Evolutionary conservation across 441 rosid genomes (phyloP).

Genomic region (Rhodomyrtus psidioides): DNA sequence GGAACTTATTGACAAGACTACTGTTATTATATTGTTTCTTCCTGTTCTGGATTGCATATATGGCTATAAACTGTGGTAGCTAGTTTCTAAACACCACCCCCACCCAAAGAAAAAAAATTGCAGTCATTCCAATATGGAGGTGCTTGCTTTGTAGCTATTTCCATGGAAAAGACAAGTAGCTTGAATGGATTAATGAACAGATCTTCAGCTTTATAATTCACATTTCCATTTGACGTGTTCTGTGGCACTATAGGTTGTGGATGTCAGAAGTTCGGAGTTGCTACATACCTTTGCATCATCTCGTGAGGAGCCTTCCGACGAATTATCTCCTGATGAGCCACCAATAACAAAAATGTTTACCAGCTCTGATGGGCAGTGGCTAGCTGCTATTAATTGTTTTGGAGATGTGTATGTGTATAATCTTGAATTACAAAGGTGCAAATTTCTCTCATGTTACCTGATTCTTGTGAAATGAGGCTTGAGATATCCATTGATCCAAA

Average conservation of each 20-base stretch:
- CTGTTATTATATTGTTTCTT: background rate
- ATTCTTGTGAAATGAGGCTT: background rate
- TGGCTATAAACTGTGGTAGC: background rate
- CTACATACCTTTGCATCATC: conserved; percentile 61
- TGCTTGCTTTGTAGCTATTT: background rate
- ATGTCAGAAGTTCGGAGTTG: conserved; percentile 44
- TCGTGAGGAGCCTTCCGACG: conserved; percentile 34
- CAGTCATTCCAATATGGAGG: background rate
- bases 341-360: conserved; percentile 86
- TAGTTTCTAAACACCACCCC: background rate
- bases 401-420: conserved; percentile 82
- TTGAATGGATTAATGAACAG: background rate
- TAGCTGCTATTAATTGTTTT: conserved; percentile 88
- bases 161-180: background rate
- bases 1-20: background rate
- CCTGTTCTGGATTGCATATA: background rate
- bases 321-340: conserved; percentile 50
- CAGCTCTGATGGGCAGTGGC: conserved; percentile 83
- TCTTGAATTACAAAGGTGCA: conserved; percentile 74
- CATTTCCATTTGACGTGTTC: background rate
- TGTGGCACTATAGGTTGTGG: conserved; percentile 46
- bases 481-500: background rate
- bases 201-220: background rate
- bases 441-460: background rate
- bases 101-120: background rate